Evolutionary conservation across 257 asterid species (phyloP), one percentile per base, ranked within the genome.

Genomic region (Gentiana dahurica): DNA sequence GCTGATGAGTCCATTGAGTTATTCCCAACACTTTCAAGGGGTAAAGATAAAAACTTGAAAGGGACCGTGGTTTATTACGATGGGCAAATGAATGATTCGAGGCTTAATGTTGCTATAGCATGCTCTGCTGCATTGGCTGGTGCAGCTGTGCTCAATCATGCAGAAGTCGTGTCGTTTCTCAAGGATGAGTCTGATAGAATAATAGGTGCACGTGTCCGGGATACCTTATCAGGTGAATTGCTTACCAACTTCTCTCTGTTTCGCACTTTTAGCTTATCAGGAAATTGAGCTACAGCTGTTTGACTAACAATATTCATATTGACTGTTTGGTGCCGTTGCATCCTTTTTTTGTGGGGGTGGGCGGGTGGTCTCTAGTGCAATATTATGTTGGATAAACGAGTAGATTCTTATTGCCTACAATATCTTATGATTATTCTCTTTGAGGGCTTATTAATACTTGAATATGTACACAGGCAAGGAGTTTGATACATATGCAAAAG

Each of bases 11-110:
- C 99, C 8, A 77, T 69, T 15, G 95, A 81, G 70, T 84, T 92
- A 54, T 92, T 92, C 65, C 99, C 99, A 38, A 92, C 99, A 54
- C 73, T 92, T 41, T 70, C 93, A 54, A 86, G 84, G 69, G 95
- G 85, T 51, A 81, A 75, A 24, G 86, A 80, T 59, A 81, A 78
- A 71, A 88, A 65, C 66, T 73, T 92, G 84, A 92, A 85, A 73
- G 99, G 99, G 67, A 85, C 97, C 5, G 99, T 92, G 64, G 97
- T 92, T 63, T 92, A 92, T 83, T 92, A 85, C 57, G 99, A 92
- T 65, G 99, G 99, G 49, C 99, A 92, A 71, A 88, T 92, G 99
- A 92, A 92, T 38, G 99, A 92, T 69, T 83, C 99, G 4, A 87
- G 97, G 49, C 67, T 92, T 45, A 92, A 92, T 76, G 93, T 91